Conservation (phyloP, 306 rosid species). For the Abrus precatorius region DNA sequence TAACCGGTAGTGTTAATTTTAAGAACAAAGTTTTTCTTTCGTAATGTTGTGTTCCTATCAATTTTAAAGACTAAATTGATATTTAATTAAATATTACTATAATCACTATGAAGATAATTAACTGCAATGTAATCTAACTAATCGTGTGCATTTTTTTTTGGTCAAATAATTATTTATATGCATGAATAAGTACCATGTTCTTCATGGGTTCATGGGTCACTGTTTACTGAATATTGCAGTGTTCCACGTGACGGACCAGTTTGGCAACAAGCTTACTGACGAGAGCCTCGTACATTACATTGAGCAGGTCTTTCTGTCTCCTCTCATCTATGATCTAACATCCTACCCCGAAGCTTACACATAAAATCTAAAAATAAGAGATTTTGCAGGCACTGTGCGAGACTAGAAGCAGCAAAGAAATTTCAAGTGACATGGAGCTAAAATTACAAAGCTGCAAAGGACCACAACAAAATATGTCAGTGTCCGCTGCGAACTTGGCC, state of each 20-base stretch:
- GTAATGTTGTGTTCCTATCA: background rate
- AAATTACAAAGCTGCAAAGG: conserved; percentile 28
- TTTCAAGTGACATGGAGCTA: conserved; percentile 40
- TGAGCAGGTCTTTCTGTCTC: conserved; percentile 55
- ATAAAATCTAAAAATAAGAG: background rate
- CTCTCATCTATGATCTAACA: no score
- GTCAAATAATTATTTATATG: no score
- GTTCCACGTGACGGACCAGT: conserved; percentile 75
- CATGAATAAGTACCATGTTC: background rate
- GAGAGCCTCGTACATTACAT: conserved; percentile 64
- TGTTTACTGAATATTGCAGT: conserved; percentile 46
- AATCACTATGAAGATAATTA: background rate
- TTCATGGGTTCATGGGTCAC: conserved; percentile 35
- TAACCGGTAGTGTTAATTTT: no score
- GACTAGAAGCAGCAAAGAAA: conserved; percentile 47
- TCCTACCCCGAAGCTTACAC: background rate
- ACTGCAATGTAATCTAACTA: no score
- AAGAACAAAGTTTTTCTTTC: no score
- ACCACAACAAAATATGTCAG: conserved; percentile 18
- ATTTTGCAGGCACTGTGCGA: conserved; percentile 63
- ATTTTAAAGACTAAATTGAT: background rate
- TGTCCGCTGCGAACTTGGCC: conserved; percentile 51
- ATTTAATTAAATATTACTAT: background rate
- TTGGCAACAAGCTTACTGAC: conserved; percentile 69
- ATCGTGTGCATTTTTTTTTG: no score